phyloP scores from a whole-genome alignment of 2,329 filamentous ascomycete genomes.

The Trichoderma aggressivum region DNA sequence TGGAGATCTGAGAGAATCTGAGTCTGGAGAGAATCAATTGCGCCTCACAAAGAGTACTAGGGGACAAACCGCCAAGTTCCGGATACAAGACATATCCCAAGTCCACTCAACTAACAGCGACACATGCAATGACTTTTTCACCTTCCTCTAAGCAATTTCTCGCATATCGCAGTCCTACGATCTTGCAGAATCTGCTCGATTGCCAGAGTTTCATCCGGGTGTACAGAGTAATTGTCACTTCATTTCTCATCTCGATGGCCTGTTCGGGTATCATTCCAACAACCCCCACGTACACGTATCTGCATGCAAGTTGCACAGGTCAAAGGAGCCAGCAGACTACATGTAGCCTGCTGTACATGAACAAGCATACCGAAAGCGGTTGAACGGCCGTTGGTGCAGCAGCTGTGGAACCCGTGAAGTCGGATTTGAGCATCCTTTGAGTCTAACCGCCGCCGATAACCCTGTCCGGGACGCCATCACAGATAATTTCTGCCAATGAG shows the following conservation, averaged over 20 bases:
- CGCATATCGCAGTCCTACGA: background rate
- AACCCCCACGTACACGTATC: background rate
- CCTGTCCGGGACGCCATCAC: background rate
- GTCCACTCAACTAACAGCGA: background rate
- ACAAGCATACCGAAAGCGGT: background rate
- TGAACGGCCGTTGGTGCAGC: background rate
- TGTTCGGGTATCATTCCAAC: background rate
- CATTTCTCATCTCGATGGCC: background rate
- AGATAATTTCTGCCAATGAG: background rate
- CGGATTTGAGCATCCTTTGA: background rate
- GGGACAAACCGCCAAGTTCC: background rate
- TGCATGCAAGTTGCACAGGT: background rate
- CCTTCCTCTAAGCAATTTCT: background rate
- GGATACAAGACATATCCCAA: background rate
- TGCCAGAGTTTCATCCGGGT: background rate
- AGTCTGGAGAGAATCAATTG: background rate
- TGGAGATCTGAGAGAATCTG: background rate
- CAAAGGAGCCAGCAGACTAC: background rate
- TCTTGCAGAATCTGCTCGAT: background rate
- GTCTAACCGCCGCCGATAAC: background rate
- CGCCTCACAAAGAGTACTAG: background rate
- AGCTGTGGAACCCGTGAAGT: background rate
- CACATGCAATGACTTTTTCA: background rate
- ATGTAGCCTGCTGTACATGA: background rate
- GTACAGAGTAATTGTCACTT: background rate